Evolutionary conservation across 192 early-diverging fungal genomes (phyloP), one percentile per base, ranked within the genome.

Genomic region (Haplosporangium gracile): DNA sequence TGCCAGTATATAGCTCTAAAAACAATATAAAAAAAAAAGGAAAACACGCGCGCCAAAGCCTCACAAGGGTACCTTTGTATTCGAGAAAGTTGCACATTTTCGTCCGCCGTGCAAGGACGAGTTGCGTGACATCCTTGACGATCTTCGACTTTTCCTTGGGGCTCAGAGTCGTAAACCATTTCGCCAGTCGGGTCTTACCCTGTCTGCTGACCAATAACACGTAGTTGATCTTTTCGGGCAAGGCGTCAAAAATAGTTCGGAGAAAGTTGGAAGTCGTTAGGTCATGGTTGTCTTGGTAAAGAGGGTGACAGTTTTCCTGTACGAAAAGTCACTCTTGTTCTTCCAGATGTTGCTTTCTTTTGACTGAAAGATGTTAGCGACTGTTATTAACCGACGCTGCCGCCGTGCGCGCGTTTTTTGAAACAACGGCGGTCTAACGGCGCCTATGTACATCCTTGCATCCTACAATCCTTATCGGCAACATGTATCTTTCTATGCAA

Each of bases 31-130:
- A 39, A 34, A 47, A 29, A 49, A 24, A 26, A 32, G 22, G 2
- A 47, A 47, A 16, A 2, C 38, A 11, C 20, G 20, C 20, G 29
- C 29, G 11, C 9, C 65, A 10, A 8, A 29, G 24, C 1, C 10
- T 22, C 9, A 0, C 3, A 15, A 13, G 18, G 15, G 1, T 77
- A 92, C 94, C 95, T 91, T 97, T 97, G 90, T 97, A 97, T 87
- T 99, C 98, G 65, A 99, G 90, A 77, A 99, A 97, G 85, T 99
- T 99, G 91, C 97, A 98, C 95, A 98, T 97, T 87, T 97, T 97
- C 9, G 96, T 93, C 79, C 94, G 91, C 73, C 97, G 91, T 43
- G 94, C 89, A 5, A 98, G 89, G 0, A 99, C 97, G n/a, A 97
- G 93, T 80, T 95, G 94, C 53, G 94, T 95, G 47, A 97, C 96